phyloP scores from a whole-genome alignment of 2,329 filamentous ascomycete species.

The Fusarium anguioides region DNA sequence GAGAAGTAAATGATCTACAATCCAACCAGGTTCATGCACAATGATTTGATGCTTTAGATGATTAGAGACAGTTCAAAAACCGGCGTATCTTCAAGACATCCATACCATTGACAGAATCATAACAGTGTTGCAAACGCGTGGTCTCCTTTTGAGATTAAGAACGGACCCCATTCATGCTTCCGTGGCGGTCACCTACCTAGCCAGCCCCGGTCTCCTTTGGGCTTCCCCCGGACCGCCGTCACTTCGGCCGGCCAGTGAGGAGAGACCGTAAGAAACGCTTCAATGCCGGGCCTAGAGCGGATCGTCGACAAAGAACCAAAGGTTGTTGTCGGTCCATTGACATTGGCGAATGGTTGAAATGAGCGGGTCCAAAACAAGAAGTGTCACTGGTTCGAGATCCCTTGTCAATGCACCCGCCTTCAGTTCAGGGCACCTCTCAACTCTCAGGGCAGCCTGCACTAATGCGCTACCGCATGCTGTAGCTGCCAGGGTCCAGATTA shows the following conservation, averaged over 20 bases:
- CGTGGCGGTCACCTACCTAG: conserved; percentile 31
- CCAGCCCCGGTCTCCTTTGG: conserved; percentile 24
- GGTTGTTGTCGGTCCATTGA: conserved; percentile 20
- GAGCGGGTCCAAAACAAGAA: conserved; percentile 20
- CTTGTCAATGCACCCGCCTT: conserved; percentile 31
- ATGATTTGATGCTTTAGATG: conserved; percentile 10
- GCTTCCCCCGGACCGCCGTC: conserved; percentile 27
- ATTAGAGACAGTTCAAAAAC: neutral
- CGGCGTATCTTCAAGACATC: conserved; percentile 4
- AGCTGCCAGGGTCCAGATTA: conserved; percentile 34
- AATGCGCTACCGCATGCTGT: conserved; percentile 19
- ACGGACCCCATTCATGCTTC: conserved; percentile 27
- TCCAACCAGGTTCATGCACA: conserved; percentile 8
- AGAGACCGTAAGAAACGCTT: conserved; percentile 4
- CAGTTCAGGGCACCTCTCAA: conserved; percentile 34
- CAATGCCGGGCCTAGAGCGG: conserved; percentile 27
- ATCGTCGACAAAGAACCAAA: conserved; percentile 21
- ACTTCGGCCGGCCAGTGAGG: conserved; percentile 18
- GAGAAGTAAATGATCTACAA: neutral
- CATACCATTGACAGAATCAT: neutral
- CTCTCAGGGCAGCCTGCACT: conserved; percentile 20
- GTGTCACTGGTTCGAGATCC: conserved; percentile 16
- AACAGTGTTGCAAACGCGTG: conserved; percentile 20
- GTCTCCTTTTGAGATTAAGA: conserved; percentile 29
- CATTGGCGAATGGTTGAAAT: conserved; percentile 29